Base-by-base conservation (phyloP, 805 yeast species). In the Metschnikowia continentalis region DNA sequence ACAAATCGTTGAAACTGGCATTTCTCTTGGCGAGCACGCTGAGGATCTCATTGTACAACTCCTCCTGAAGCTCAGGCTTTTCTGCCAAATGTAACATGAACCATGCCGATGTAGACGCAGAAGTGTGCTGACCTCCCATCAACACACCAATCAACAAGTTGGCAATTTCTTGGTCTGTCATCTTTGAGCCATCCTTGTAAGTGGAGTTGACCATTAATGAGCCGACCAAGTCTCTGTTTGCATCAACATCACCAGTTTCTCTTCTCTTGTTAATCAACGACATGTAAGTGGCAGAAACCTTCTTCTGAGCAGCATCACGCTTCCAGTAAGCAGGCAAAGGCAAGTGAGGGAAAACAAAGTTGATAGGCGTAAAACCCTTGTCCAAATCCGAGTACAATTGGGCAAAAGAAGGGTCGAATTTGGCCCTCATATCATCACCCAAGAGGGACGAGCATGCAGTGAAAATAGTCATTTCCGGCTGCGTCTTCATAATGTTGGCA, bases 41-140 rank as follows among this genome's bases (percentile, higher is more conserved):
- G 63, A 78, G 74, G 63, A 91, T 85, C 72, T 94, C 98, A 54
- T 81, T 70, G 66, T 78, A 86, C 46, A 94, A 70, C 64, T 84
- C 87, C 52, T 91, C 87, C 74, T 90, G 97, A 54, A 92, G 73
- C 38, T 88, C 86, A 42, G 95, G 96, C 62, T 82, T 77, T 62
- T 86, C 96, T 58, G 90, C 97, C 54, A 94, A 78, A 66, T 94
- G 98, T 57, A 94, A 78, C 65, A 94, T 75, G 64, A 84, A 83
- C 99, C 99, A 94, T 15, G 97, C 87, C 38, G 96, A 88, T 20
- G 99, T 94, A 22, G 98, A 81, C 41, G 98, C 94, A 56, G 96
- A 87, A 26, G 99, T 94, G 70, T 94, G 99, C 76, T 94, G 99
- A 56, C 99, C 99, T 63, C 99, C 99, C 99, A 94, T 94, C 54